These are phyloP conservation scores for Auricularia sp. DNA, from an alignment of 768 basidiomycete species.

Conservation along the genomic window DNA sequence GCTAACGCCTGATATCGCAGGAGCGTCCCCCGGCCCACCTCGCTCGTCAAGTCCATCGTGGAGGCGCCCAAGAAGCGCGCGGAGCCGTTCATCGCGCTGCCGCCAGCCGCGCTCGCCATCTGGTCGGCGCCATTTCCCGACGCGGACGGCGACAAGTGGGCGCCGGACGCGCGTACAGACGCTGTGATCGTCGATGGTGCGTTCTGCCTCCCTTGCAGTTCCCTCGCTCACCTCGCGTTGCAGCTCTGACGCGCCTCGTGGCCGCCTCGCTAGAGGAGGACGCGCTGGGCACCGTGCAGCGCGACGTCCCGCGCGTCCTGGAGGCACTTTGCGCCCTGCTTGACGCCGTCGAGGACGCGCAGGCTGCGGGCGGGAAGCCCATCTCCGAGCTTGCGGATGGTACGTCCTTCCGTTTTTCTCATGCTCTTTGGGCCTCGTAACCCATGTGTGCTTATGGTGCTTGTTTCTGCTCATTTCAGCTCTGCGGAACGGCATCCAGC, in stretches of 20 bases:
- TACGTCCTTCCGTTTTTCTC: background rate
- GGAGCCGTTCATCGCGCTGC: background rate
- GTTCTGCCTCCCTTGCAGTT: slow-evolving; percentile 10
- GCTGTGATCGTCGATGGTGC: slow-evolving; percentile 52
- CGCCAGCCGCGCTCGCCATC: slow-evolving; percentile 16
- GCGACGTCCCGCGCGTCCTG: slow-evolving; percentile 72
- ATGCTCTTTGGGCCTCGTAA: background rate
- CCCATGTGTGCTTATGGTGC: background rate
- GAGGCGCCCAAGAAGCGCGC: background rate
- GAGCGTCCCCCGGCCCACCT: no score
- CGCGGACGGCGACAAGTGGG: slow-evolving; percentile 39
- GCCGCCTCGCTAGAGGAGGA: slow-evolving; percentile 73
- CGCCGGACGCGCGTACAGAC: slow-evolving; percentile 56
- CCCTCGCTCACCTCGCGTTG: background rate
- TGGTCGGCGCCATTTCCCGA: slow-evolving; percentile 22
- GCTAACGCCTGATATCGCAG: no score
- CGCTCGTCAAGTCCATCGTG: background rate
- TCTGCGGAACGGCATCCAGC: slow-evolving; percentile 53
- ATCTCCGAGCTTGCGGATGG: background rate
- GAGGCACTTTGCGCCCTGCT: slow-evolving; percentile 67
- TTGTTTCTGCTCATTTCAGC: slow-evolving; percentile 25
- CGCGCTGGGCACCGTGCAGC: slow-evolving; percentile 71
- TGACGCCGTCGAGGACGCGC: slow-evolving; percentile 53
- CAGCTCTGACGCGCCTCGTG: slow-evolving; percentile 57
- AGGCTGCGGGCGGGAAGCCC: slow-evolving; percentile 18